Base-by-base conservation (phyloP, 495 filamentous ascomycete species). In the Podospora comata region DNA sequence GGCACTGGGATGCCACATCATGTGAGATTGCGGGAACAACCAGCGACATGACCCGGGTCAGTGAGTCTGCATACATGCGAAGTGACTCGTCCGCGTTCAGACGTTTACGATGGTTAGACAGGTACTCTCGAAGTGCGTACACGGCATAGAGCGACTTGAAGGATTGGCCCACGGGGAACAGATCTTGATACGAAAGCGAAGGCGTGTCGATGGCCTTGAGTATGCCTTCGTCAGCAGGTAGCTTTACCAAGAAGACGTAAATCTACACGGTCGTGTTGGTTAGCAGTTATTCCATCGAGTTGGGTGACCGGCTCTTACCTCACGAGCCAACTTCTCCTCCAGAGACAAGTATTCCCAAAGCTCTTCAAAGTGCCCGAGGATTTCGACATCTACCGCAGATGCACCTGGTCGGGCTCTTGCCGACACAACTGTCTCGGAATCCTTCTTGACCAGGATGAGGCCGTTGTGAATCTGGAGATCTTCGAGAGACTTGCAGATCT, bases 281-380 rank as follows among this genome's bases (percentile, higher is more conserved):
- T 61, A 79, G 75, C 34, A 72, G 59, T n/a, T 53, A 44, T 26
- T 32, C 11, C n/a, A 20, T 23, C 32, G 23, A 59, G 64, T 32
- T 27, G 2, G 58, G 13, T 4, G 11, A 5, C 55, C 4, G 1
- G 16, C 60, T 67, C 76, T 68, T 80, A 92, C 87, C 77, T 89
- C 87, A 71, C 84, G 81, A n/a, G 90, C 88, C 18, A 95, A 78
- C 56, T 83, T 84, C 67, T 92, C 91, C 56, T 91, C 85, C 75
- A 95, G 87, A 63, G 86, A 86, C 53, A 99, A 84, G 71, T 94
- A 88, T 19, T 87, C 85, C 82, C 94, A 97, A 9, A 99, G 79
- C 65, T 94, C 88, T 65, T 92, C 86, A 74, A 97, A 96, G 77
- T 96, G 92, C 66, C 89, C 86, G 65, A 96, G 78, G 23, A 98